Conservation (phyloP, 495 filamentous ascomycete genomes). For the Thermochaetoides thermophila region DNA sequence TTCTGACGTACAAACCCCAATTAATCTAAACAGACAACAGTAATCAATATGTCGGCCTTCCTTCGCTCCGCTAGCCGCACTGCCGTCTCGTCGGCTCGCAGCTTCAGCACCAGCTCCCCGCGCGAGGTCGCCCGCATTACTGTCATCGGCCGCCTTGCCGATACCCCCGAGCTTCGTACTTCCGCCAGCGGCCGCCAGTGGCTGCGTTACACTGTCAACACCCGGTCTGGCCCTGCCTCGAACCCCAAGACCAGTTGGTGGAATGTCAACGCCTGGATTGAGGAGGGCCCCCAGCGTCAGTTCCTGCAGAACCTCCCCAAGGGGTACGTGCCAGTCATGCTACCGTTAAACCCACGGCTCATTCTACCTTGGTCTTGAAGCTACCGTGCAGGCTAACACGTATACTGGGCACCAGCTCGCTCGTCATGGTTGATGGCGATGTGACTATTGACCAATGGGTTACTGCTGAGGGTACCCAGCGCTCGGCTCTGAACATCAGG, state of each 20-base stretch:
- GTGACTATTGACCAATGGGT: conserved; percentile 44
- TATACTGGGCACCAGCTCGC: conserved; percentile 34
- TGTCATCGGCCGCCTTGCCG: conserved; percentile 62
- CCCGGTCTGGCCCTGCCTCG: conserved; percentile 38
- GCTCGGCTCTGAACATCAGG: conserved; percentile 43
- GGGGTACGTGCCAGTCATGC: conserved; percentile 43
- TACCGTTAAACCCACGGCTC: neutral
- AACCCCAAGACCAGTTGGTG: conserved; percentile 67
- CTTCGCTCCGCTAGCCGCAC: conserved; percentile 22
- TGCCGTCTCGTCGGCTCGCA: conserved; percentile 29
- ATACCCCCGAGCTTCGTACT: conserved; percentile 49
- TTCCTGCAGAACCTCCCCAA: conserved; percentile 52
- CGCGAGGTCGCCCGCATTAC: conserved; percentile 49
- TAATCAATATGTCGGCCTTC: conserved; percentile 26
- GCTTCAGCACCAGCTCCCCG: conserved; percentile 38
- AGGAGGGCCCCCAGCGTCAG: conserved; percentile 47
- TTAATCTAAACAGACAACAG: neutral
- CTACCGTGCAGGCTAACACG: conserved; percentile 1
- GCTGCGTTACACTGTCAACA: conserved; percentile 52
- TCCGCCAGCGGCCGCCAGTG: conserved; percentile 53
- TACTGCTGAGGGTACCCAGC: conserved; percentile 47
- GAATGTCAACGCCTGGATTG: conserved; percentile 47
- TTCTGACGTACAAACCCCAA: neutral
- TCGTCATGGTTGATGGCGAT: conserved; percentile 63
- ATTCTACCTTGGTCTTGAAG: neutral